These are phyloP conservation scores for Medicago truncatula DNA, from an alignment of 306 rosid species.

Conservation along the genomic window DNA sequence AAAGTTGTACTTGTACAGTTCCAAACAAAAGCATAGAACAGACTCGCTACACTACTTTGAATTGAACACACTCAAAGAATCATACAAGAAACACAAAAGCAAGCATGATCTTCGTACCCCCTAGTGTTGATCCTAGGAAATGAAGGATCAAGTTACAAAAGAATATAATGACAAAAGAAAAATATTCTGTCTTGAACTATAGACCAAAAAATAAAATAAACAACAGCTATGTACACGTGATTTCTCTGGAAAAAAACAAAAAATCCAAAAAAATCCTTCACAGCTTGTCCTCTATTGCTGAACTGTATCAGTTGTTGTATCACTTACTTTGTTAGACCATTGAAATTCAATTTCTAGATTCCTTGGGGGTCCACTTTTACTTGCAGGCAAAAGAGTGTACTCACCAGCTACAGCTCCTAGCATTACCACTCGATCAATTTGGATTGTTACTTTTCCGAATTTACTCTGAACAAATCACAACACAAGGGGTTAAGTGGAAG, in stretches of 20 bases:
- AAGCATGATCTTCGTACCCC: constrained; percentile 47
- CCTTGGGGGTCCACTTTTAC: constrained; percentile 91
- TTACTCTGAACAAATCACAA: constrained; percentile 69
- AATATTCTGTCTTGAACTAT: constrained; percentile 41
- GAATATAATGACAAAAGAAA: constrained; percentile 62
- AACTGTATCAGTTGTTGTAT: constrained; percentile 31
- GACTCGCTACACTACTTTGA: constrained; percentile 16
- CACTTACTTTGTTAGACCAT: constrained; percentile 94
- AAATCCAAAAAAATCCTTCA: constrained; percentile 50
- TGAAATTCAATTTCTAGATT: constrained; percentile 97
- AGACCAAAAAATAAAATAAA: constrained; percentile 45
- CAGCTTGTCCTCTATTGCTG: constrained; percentile 34
- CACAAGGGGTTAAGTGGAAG: constrained; percentile 16
- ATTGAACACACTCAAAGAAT: constrained; percentile 49
- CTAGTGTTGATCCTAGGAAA: constrained; percentile 50
- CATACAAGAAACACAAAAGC: constrained; percentile 41
- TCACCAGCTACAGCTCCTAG: constrained; percentile 97
- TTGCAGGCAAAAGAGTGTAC: constrained; percentile 87
- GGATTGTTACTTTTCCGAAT: constrained; percentile 96
- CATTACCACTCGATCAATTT: constrained; percentile 96
- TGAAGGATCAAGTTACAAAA: constrained; percentile 58
- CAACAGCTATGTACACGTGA: constrained; percentile 66
- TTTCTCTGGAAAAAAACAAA: constrained; percentile 37
- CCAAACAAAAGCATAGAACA: constrained; percentile 46
- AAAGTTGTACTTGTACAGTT: constrained; percentile 39